Evolutionary conservation across 805 yeast species (phyloP).

Genomic region (Candida maris): DNA sequence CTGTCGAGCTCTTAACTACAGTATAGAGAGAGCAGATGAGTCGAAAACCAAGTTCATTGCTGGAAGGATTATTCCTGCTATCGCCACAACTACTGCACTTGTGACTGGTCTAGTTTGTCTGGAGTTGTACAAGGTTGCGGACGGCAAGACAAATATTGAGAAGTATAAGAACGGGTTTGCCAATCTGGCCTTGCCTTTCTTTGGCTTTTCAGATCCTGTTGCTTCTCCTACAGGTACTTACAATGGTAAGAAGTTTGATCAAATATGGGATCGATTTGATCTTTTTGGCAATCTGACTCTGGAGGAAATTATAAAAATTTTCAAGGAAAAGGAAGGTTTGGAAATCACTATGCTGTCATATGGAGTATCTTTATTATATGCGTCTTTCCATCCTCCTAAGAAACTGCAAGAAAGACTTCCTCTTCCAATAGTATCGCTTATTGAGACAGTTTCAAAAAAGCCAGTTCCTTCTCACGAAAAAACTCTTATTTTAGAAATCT

Average conservation of each 20-base stretch:
- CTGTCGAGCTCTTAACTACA: conserved; percentile 89
- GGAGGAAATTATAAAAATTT: conserved; percentile 67
- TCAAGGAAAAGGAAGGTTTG: conserved; percentile 78
- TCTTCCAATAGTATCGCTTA: conserved; percentile 67
- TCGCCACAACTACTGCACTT: conserved; percentile 97
- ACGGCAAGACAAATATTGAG: conserved; percentile 69
- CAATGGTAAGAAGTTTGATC: conserved; percentile 74
- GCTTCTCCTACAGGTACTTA: conserved; percentile 79
- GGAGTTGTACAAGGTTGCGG: conserved; percentile 88
- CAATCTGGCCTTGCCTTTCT: conserved; percentile 89
- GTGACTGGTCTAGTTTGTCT: conserved; percentile 93
- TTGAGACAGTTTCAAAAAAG: conserved; percentile 81
- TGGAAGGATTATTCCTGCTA: conserved; percentile 97
- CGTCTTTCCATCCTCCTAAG: conserved; percentile 90
- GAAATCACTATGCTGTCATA: conserved; percentile 88
- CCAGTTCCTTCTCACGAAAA: conserved; percentile 70
- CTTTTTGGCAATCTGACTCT: conserved; percentile 73
- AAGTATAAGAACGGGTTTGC: conserved; percentile 89
- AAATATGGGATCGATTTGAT: conserved; percentile 94
- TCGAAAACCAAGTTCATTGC: conserved; percentile 95
- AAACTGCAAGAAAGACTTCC: conserved; percentile 75
- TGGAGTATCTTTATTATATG: conserved; percentile 85
- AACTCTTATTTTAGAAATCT: conserved; percentile 81
- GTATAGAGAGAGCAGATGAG: conserved; percentile 83
- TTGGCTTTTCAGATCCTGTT: conserved; percentile 96